phyloP scores from a whole-genome alignment of 345 rosid species.

The Linum tenue region DNA sequence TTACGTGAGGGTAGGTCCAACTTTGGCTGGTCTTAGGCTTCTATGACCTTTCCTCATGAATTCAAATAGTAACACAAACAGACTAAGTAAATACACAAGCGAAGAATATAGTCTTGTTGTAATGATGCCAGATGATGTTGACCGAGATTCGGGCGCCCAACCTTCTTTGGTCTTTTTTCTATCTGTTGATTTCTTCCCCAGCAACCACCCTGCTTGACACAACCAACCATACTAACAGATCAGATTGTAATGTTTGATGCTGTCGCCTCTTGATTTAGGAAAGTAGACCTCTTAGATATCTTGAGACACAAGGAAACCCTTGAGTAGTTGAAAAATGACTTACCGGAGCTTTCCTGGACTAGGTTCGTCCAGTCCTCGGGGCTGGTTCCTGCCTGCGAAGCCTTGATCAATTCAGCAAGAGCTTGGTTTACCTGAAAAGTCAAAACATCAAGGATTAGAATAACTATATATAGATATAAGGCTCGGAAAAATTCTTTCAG shows the following conservation, averaged over 20 bases:
- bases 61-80: slow-evolving; percentile 48
- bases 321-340: neutral
- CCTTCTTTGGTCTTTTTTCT: slow-evolving; percentile 27
- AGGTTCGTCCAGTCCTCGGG: slow-evolving; percentile 73
- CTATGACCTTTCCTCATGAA: slow-evolving; percentile 38
- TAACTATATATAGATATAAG: neutral
- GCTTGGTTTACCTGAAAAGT: slow-evolving; percentile 78
- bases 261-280: neutral
- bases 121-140: slow-evolving; percentile 10
- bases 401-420: slow-evolving; percentile 57
- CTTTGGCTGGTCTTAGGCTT: slow-evolving; percentile 46
- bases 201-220: slow-evolving; percentile 34
- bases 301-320: neutral
- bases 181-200: slow-evolving; percentile 22
- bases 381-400: slow-evolving; percentile 43
- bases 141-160: slow-evolving; percentile 14
- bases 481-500: too few relatives aligned
- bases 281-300: neutral
- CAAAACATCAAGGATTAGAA: neutral
- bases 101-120: slow-evolving; percentile 34
- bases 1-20: slow-evolving; percentile 44
- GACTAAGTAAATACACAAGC: slow-evolving; percentile 47
- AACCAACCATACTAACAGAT: slow-evolving; percentile 6
- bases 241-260: neutral
- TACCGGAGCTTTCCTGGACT: slow-evolving; percentile 39